Conservation (phyloP, 768 basidiomycete genomes). For the Podaxis sp. region DNA sequence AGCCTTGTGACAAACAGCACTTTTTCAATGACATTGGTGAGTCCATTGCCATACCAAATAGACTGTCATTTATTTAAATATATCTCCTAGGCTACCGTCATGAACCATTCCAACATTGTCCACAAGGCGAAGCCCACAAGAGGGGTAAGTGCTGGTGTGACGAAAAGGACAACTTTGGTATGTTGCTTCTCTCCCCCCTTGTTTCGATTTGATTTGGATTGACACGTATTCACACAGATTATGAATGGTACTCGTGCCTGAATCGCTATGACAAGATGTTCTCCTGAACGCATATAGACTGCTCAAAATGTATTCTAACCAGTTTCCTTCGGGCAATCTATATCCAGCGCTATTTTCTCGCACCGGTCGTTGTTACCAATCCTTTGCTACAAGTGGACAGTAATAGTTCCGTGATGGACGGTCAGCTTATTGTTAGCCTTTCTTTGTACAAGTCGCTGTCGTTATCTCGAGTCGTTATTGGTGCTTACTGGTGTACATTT, state of each 20-base stretch:
- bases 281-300: constrained; percentile 9
- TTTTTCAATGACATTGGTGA: constrained; percentile 90
- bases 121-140: constrained; percentile 69
- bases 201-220: not conserved
- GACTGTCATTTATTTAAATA: not conserved
- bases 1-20: constrained; percentile 40
- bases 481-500: not conserved
- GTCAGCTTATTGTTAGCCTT: not conserved
- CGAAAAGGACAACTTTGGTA: constrained; percentile 69
- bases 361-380: not conserved
- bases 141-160: constrained; percentile 89
- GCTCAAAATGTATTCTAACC: not conserved
- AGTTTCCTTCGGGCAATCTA: not conserved
- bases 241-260: constrained; percentile 88
- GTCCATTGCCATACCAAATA: not conserved
- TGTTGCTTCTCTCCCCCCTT: constrained; percentile 18
- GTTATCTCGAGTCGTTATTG: not conserved
- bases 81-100: constrained; percentile 62
- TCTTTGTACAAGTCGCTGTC: not conserved
- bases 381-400: not conserved
- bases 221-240: constrained; percentile 41
- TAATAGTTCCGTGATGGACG: not conserved
- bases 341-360: not conserved
- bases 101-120: constrained; percentile 93
- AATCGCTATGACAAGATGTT: constrained; percentile 72